Evolutionary conservation across 139 green algal species (phyloP), one percentile per base, ranked within the genome.

Genomic region (Chlamydomonas sp.): DNA sequence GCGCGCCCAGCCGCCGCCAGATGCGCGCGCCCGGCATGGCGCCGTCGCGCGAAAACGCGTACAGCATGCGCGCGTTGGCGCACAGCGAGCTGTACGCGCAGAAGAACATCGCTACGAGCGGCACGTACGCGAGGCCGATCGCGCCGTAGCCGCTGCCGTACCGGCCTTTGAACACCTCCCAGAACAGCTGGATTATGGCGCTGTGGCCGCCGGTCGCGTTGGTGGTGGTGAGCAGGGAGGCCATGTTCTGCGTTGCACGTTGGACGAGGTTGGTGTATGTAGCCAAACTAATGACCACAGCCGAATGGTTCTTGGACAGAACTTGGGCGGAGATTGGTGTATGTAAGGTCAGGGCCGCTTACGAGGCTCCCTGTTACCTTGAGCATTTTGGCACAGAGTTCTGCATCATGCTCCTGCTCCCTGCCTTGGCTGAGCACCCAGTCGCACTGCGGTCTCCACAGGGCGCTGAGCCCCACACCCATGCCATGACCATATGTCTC

Each of bases 41-140:
- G 20, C 89, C 71, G 86, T 96, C 93, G 8, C 93, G 86, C 3
- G 77, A 78, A 81, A 96, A 95, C 4, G 92, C 89, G 76, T 88
- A 96, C 18, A 91, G 63, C 91, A 94, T 93, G 72, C 88, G 78
- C 18, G 78, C 76, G 77, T 91, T 91, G 75, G 88, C 72, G n/a
- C 16, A 68, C n/a, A 91, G 69, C 3, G 82, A 88, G 58, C 83
- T 75, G 71, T 75, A 71, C 63, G 77, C 84, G 73, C 83, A 89
- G 67, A 89, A 86, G 83, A 89, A 89, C 1, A 89, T 73, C 9
- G 72, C 88, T 2, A 91, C 78, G 10, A 86, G 31, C 7, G 78
- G 84, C 6, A 91, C 63, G 88, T 87, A 91, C 63, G 84, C 66
- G 59, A 89, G 18, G 10, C 76, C 83, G 3, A 91, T n/a, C 3